phyloP scores from a whole-genome alignment of 768 basidiomycete species.

The Kwoniella sp. region DNA sequence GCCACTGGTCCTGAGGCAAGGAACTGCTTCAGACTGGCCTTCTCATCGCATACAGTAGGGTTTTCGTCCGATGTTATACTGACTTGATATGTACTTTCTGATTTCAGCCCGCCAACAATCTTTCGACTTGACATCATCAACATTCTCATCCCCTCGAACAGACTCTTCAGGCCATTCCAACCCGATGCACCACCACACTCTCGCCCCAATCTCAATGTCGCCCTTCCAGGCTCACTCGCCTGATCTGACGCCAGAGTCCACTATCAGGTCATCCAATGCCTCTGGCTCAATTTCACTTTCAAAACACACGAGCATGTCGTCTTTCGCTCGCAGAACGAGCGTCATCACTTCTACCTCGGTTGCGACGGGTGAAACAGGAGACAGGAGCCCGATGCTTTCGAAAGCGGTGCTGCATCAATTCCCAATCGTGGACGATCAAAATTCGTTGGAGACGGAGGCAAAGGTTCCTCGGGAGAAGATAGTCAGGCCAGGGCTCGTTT shows the following conservation, averaged over 20 bases:
- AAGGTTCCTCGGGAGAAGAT: not conserved
- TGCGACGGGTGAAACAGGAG: constrained; percentile 10
- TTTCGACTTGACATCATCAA: constrained; percentile 7
- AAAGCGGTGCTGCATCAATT: constrained; percentile 12
- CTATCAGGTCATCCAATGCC: constrained; percentile 16
- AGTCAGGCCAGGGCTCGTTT: not conserved
- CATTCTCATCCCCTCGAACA: constrained; percentile 12
- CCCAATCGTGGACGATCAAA: constrained; percentile 8
- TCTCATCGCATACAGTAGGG: not conserved
- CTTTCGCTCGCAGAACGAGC: constrained; percentile 14
- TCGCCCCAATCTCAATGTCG: constrained; percentile 22
- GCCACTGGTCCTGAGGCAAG: no score
- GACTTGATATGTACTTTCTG: not conserved
- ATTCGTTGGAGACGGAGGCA: not conserved
- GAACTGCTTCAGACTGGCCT: no score
- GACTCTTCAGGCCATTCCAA: constrained; percentile 11
- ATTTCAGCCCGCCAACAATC: constrained; percentile 21
- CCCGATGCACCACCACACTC: constrained; percentile 11
- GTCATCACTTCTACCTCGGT: constrained; percentile 18
- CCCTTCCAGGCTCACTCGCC: constrained; percentile 24
- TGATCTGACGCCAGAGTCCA: constrained; percentile 23
- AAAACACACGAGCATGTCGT: constrained; percentile 19
- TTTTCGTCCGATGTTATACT: not conserved
- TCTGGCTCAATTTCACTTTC: constrained; percentile 6
- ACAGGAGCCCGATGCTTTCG: not conserved